These are phyloP conservation scores for Gracilaria gracilis DNA, from an alignment of 23 red algal genomes.

Conservation along the genomic window DNA sequence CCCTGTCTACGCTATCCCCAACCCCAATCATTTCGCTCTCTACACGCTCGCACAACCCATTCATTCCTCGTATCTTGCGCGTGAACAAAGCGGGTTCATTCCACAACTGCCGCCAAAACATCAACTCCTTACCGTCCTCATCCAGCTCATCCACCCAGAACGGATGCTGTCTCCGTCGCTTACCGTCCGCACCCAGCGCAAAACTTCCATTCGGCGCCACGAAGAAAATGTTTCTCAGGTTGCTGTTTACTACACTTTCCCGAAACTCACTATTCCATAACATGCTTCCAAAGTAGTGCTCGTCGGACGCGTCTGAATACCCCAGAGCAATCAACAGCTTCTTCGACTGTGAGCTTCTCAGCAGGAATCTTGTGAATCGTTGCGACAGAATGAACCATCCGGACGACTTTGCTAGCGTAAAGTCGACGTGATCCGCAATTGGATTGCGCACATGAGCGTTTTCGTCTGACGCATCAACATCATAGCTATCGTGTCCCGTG, in stretches of 20 bases:
- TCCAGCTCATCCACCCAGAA: conserved; percentile 78
- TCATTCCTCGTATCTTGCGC: conserved; percentile 43
- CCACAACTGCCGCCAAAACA: conserved; percentile 48
- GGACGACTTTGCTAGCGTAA: conserved; percentile 63
- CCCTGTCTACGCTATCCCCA: not conserved
- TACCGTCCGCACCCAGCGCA: conserved; percentile 50
- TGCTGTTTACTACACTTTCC: conserved; percentile 45
- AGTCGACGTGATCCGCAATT: conserved; percentile 41
- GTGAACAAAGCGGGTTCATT: conserved; percentile 52
- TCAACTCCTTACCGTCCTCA: conserved; percentile 18
- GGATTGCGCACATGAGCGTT: conserved; percentile 49
- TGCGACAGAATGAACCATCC: conserved; percentile 76
- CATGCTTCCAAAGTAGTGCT: conserved; percentile 79
- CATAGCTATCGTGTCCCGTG: not conserved
- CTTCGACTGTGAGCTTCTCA: conserved; percentile 45
- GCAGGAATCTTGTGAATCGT: conserved; percentile 42
- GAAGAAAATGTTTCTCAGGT: conserved; percentile 76
- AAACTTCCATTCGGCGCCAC: conserved; percentile 67
- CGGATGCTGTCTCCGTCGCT: conserved; percentile 72
- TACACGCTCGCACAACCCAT: conserved; percentile 49
- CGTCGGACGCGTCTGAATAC: conserved; percentile 61
- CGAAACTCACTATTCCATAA: conserved; percentile 60
- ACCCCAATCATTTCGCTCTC: conserved; percentile 60
- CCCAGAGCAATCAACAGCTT: conserved; percentile 64
- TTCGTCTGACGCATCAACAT: conserved; percentile 15